A percentile compares a stretch with the other conserved stretches of the same genome.
Evolutionary conservation across 1,284 basidiomycete species (phyloP).

Genomic region (Leccinum huronense): DNA sequence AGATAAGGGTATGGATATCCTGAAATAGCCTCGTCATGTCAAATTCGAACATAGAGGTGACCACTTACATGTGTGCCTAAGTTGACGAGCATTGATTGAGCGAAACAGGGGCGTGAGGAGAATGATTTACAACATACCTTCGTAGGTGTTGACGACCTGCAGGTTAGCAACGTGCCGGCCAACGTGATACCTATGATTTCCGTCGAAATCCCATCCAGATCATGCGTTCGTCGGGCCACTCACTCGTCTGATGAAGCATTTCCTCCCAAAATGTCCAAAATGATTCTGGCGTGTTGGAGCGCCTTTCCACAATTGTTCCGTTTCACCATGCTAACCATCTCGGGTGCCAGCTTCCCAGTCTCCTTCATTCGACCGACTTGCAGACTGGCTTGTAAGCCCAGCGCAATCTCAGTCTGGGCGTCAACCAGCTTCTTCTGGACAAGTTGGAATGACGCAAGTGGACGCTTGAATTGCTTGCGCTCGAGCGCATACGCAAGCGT

Average conservation of each 20-base stretch:
- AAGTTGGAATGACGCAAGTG: conserved; percentile 92
- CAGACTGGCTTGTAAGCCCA: conserved; percentile 79
- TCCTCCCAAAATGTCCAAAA: conserved; percentile 89
- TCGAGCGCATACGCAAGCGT: conserved; percentile 88
- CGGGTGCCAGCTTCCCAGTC: conserved; percentile 71
- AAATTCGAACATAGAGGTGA: not conserved
- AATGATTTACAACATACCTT: conserved; percentile 51
- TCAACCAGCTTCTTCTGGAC: conserved; percentile 97
- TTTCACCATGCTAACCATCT: conserved; percentile 96
- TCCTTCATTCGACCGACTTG: conserved; percentile 94
- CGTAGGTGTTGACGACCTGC: conserved; percentile 92
- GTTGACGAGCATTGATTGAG: conserved; percentile 13
- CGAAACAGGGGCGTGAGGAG: not conserved
- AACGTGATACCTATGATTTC: conserved; percentile 69
- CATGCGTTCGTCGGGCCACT: not conserved
- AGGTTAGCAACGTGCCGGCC: conserved; percentile 89
- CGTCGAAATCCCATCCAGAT: not conserved
- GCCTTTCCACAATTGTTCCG: conserved; percentile 96
- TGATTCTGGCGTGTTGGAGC: conserved; percentile 70
- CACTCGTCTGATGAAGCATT: conserved; percentile 85
- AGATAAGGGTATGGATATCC: conserved; percentile 85
- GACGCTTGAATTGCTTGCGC: conserved; percentile 85
- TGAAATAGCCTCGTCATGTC: conserved; percentile 31
- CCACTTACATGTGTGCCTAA: conserved; percentile 35
- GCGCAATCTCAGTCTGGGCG: conserved; percentile 80